Evolutionary conservation across 768 basidiomycete species (phyloP), one percentile per base, ranked within the genome.

Genomic region (Kwoniella sp.): DNA sequence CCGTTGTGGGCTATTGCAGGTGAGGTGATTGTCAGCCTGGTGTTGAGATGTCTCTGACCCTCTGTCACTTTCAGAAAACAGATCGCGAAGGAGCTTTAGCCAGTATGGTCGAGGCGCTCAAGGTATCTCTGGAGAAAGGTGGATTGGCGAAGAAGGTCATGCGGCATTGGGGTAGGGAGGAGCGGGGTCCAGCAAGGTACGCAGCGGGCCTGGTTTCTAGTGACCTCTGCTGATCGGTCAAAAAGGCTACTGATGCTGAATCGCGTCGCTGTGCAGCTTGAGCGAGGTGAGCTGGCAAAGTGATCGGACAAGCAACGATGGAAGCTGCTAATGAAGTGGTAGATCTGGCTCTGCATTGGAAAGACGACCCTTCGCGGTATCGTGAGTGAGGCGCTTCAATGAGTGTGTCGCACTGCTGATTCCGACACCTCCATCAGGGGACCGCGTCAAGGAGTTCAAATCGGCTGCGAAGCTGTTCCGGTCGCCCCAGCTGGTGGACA

Each of bases 1-100:
- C 3, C 33, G 52, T 33, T 54, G 52, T 47, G 52, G 36, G 19
- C 52, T 54, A 7, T 46, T 54, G 22, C 42, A 43, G n/a, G 52
- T 54, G 11, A 14, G 50, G 44, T 11, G 7, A 8, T 27, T 27
- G 41, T 41, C 40, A 22, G 6, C 40, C 11, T 22, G 8, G 14
- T 20, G 40, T 22, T 15, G 22, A 17, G 2, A 27, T 27, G 3
- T 26, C 8, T 7, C 5, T 23, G 26, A 15, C 17, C 11, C n/a
- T n/a, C n/a, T n/a, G n/a, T n/a, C n/a, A n/a, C n/a, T n/a, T n/a
- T n/a, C 25, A 54, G 52, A 54, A 54, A 31, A 23, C 38, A 11
- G 45, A 37, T 31, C 20, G 52, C 17, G 52, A 54, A 20, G 33
- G 14, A 10, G 44, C 45, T 9, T 31, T 54, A 23, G 42, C 20